phyloP scores from a whole-genome alignment of 129 eudicot species.

The Solidago caesia region DNA sequence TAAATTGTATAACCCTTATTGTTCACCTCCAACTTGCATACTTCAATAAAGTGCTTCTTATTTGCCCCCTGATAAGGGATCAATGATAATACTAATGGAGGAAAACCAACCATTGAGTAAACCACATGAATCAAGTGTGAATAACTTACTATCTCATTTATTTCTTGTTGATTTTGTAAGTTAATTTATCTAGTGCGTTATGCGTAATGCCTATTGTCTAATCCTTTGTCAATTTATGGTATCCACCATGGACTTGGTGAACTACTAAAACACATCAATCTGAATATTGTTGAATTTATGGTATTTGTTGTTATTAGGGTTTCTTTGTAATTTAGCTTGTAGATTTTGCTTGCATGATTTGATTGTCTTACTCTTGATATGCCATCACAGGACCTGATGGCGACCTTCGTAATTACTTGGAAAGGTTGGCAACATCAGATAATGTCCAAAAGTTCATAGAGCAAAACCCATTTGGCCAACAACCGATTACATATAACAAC shows the following conservation, averaged over 20 bases:
- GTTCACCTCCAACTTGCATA: neutral
- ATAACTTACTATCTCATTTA: neutral
- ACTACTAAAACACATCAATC: neutral
- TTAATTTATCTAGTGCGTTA: neutral
- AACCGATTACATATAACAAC: slow-evolving; percentile 29
- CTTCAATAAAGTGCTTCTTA: neutral
- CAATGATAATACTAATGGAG: neutral
- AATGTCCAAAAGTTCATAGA: slow-evolving; percentile 34
- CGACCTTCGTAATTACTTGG: slow-evolving; percentile 34
- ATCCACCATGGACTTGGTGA: slow-evolving; percentile 3
- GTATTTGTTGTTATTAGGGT: neutral
- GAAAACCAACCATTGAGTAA: neutral
- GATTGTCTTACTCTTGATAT: slow-evolving; percentile 21
- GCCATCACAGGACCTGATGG: slow-evolving; percentile 36
- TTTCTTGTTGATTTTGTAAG: neutral
- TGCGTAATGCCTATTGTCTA: neutral
- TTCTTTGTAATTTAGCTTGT: neutral
- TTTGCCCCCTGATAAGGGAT: neutral
- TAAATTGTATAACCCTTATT: neutral
- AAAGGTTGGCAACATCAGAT: slow-evolving; percentile 34
- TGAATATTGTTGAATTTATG: slow-evolving; percentile 1
- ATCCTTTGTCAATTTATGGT: neutral
- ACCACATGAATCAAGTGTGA: neutral
- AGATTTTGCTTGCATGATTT: neutral
- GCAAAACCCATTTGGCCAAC: slow-evolving; percentile 42